Base-by-base conservation (phyloP, 495 filamentous ascomycete genomes). In the Usnea hakonensis region DNA sequence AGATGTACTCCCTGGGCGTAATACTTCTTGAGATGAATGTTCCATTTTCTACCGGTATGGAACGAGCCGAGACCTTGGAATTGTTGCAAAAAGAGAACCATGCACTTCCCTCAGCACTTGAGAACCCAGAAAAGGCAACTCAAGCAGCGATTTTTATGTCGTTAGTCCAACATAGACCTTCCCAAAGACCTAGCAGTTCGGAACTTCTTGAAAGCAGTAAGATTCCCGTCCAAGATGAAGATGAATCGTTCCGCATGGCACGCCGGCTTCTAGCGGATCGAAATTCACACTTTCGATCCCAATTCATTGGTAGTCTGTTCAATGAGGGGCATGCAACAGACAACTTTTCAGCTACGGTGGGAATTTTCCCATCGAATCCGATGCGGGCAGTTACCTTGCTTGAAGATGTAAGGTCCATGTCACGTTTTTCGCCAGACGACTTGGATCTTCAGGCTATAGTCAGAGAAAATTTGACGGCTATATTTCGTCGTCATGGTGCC, bases 21-120 rank as follows among this genome's bases (percentile, higher is more conserved):
- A 97, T 98, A 61, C 95, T 98, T 74, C 96, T 97, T 67, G 94
- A 98, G 72, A 97, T 98, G 93, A 94, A 89, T 64, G 86, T 91
- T 67, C 79, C 86, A 33, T 78, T 95, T 4, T 85, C 87, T 55
- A 85, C 88, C 1, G 87, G 85, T 1, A 97, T 97, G 91, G 91
- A 97, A 73, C 84, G 95, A 38, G 90, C 89, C 28, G 76, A 86
- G 59, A 87, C 89, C 13, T 75, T 97, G 19, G 80, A 86, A 58
- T 75, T 80, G 48, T 77, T 98, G 16, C 81, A 93, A 32, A 80
- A 87, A 64, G 81, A 82, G 41, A 76, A 87, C 21, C 84, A 88
- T 50, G 72, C 69, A 9, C 81, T 97, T 44, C 94, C 94, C 3
- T 40, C 77, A 1, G 86, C 89, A 37, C 95, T 96, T 72, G 79